Evolutionary conservation across 495 filamentous ascomycete genomes (phyloP).

Genomic region (Xylaria sp.): DNA sequence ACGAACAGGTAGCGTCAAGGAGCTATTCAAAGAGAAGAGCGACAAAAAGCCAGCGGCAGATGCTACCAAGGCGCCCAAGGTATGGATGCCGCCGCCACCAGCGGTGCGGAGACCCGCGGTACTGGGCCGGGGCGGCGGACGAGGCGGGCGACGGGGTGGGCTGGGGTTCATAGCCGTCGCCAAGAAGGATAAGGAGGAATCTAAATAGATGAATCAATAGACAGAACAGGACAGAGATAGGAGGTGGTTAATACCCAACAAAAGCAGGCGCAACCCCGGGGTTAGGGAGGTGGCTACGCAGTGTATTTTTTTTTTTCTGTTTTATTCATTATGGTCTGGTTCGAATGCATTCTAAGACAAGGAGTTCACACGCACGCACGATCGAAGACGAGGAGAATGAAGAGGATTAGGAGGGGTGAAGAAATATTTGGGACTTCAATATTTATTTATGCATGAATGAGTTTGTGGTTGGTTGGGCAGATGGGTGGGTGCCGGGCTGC

Average conservation of each 20-base stretch:
- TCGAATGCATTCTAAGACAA: not conserved
- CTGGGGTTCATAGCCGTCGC: slow-evolving; percentile 46
- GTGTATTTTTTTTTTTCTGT: not conserved
- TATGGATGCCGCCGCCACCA: slow-evolving; percentile 58
- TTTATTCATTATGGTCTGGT: not conserved
- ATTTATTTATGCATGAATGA: not conserved
- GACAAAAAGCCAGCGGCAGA: slow-evolving; percentile 44
- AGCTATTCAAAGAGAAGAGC: slow-evolving; percentile 69
- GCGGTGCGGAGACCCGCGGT: slow-evolving; percentile 62
- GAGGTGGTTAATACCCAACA: not conserved
- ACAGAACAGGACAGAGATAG: not conserved
- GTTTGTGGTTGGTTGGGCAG: not conserved
- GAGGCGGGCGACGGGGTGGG: slow-evolving; percentile 64
- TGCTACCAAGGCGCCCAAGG: slow-evolving; percentile 34
- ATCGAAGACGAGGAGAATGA: slow-evolving; percentile 1
- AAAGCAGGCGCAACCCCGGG: slow-evolving; percentile 5
- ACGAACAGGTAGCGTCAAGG: slow-evolving; percentile 69
- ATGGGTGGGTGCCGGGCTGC: too few relatives aligned
- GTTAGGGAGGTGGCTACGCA: not conserved
- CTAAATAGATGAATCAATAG: slow-evolving; percentile 27
- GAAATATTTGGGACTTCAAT: not conserved
- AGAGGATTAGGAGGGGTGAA: not conserved
- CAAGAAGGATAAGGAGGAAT: slow-evolving; percentile 42
- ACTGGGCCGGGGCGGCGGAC: slow-evolving; percentile 62
- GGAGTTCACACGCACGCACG: slow-evolving; percentile 2